These are phyloP conservation scores for Kalmusia sp. DNA, from an alignment of 2,329 filamentous ascomycete species.

Conservation along the genomic window DNA sequence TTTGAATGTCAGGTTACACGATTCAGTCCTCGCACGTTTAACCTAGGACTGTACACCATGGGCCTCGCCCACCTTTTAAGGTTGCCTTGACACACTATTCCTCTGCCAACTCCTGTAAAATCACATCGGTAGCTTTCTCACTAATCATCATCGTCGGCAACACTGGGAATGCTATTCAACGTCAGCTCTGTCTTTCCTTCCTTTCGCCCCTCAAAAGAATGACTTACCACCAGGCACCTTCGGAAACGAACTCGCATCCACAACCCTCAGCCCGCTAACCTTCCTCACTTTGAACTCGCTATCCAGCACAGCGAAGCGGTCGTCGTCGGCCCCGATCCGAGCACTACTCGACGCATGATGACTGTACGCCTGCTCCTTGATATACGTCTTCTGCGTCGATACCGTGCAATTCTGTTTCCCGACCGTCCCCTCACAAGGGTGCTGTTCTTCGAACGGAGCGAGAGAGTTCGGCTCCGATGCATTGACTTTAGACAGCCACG, in stretches of 20 bases:
- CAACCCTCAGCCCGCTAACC: slow-evolving; percentile 19
- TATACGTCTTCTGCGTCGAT: slow-evolving; percentile 36
- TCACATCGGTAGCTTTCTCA: slow-evolving; percentile 65
- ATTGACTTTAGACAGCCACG: slow-evolving; percentile 35
- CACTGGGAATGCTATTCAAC: slow-evolving; percentile 7
- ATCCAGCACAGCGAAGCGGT: slow-evolving; percentile 23
- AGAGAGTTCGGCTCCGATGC: slow-evolving; percentile 34
- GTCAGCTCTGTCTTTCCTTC: background rate
- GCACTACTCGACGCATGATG: slow-evolving; percentile 25
- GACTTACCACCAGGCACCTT: slow-evolving; percentile 52
- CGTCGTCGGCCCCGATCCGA: slow-evolving; percentile 19
- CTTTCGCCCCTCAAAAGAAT: background rate
- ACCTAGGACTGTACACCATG: too few species aligned
- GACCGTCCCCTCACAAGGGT: slow-evolving; percentile 61
- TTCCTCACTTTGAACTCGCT: slow-evolving; percentile 23
- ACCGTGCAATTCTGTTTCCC: slow-evolving; percentile 55
- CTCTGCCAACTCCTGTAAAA: slow-evolving; percentile 35
- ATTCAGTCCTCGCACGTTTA: too few species aligned
- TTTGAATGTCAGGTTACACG: too few species aligned
- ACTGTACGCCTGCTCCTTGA: slow-evolving; percentile 27
- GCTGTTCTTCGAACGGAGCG: slow-evolving; percentile 54
- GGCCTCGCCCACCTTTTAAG: too few species aligned
- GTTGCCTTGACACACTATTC: too few species aligned
- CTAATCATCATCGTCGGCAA: slow-evolving; percentile 17
- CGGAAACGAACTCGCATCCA: slow-evolving; percentile 30